Conservation (phyloP, 2,329 filamentous ascomycete species). For the Aspergillus japonicus region DNA sequence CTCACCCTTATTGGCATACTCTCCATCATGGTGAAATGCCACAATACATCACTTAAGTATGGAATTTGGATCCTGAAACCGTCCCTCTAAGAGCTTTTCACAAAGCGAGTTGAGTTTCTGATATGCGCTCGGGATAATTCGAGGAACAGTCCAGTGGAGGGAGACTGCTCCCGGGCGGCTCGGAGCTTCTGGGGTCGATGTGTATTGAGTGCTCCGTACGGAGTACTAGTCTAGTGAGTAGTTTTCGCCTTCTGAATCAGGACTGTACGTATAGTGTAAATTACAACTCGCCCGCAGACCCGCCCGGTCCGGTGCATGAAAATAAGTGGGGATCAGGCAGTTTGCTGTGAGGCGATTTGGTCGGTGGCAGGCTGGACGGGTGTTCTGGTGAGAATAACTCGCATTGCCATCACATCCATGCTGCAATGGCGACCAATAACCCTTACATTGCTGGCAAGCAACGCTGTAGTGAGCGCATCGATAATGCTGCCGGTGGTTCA, state of each 20-base stretch:
- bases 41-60: neutral
- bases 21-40: neutral
- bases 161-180: neutral
- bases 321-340: constrained; percentile 24
- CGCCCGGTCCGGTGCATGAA: constrained; percentile 27
- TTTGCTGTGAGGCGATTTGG: constrained; percentile 8
- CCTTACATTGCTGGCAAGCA: neutral
- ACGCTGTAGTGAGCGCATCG: too few species aligned
- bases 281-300: constrained; percentile 6
- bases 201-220: too few species aligned
- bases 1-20: neutral
- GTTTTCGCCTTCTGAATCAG: neutral
- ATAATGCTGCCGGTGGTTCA: neutral
- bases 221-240: too few species aligned
- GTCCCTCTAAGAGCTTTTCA: too few species aligned
- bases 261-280: neutral
- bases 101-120: too few species aligned
- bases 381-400: constrained; percentile 18
- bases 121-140: neutral
- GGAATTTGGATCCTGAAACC: too few species aligned
- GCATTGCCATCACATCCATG: constrained; percentile 13
- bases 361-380: neutral
- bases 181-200: neutral
- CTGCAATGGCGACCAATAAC: neutral
- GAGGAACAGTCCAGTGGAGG: neutral